Base-by-base conservation (phyloP, 495 filamentous ascomycete species). In the Hypoxylon trugodes region DNA sequence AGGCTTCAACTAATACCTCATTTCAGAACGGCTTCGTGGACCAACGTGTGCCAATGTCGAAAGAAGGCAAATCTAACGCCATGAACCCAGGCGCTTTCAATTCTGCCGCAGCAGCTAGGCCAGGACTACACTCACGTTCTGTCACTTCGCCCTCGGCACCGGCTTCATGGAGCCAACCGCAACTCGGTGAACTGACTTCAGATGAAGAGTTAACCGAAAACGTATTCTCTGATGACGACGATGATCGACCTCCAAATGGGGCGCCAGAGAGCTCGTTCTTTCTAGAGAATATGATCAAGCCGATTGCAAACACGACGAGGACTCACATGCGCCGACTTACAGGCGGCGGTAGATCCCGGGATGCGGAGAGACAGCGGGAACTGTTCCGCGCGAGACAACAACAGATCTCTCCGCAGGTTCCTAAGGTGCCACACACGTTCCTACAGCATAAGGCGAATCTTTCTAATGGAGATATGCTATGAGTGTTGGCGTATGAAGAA, bases 11-110 rank as follows among this genome's bases (percentile, higher is more conserved):
- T 25, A 79, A 78, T 49, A 93, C 90, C 0, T 95, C 92, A 0
- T 94, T 98, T 72, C 92, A 97, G 57, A 94, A 90, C 66, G 90
- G 90, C 36, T 93, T 96, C 47, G 84, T 88, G 1, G 93, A 96
- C 65, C 80, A n/a, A n/a, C n/a, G 83, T 15, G 83, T 88, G n/a
- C 73, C 83, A 5, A 38, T 67, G 21, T 61, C 56, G 69, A 84
- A 41, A 66, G 82, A 73, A 76, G 81, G 57, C 76, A 85, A 59
- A 36, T 77, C 83, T 16, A 86, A 85, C 24, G 76, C 88, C 1
- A 90, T 90, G 81, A 89, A 81, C 50, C 88, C 88, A 0, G 83
- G 77, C 28, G 76, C 86, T 47, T 82, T 87, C 77, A 77, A 79
- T 71, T 32, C 47, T 12, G 43, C 56, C 13, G 42, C 59, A 12